Evolutionary conservation across 2,329 filamentous ascomycete genomes (phyloP).

Genomic region (Aspergillus glaucus): DNA sequence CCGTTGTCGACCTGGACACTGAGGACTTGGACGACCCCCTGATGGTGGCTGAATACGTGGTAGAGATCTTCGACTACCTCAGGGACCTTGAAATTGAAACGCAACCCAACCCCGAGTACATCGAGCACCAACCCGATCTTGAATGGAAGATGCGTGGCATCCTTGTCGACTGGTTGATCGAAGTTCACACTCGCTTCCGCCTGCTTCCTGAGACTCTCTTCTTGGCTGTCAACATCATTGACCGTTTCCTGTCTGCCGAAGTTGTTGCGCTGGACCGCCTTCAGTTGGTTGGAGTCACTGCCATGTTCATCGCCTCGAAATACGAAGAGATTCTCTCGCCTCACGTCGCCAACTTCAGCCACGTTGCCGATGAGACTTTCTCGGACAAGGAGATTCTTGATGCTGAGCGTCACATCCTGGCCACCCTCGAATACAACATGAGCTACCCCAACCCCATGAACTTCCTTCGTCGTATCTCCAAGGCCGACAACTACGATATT

Average conservation of each 20-base stretch:
- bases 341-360: constrained; percentile 93
- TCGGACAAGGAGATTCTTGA: constrained; percentile 90
- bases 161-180: constrained; percentile 94
- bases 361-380: constrained; percentile 95
- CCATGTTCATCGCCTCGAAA: constrained; percentile 99
- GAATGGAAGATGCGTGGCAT: constrained; percentile 99
- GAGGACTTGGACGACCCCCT: constrained; percentile 91
- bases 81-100: constrained; percentile 73
- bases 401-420: constrained; percentile 91
- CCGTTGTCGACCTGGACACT: constrained; percentile 60
- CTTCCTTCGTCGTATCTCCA: constrained; percentile 96
- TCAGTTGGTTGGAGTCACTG: constrained; percentile 92
- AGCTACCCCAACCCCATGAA: constrained; percentile 99
- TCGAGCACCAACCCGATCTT: constrained; percentile 86
- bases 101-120: constrained; percentile 89
- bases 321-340: constrained; percentile 97
- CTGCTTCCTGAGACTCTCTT: constrained; percentile 94
- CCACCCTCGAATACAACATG: constrained; percentile 88
- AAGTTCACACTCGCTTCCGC: constrained; percentile 95
- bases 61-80: constrained; percentile 95
- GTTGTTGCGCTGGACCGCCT: constrained; percentile 93
- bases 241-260: constrained; percentile 92
- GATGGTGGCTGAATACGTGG: constrained; percentile 96
- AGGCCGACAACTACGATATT: constrained; percentile 99
- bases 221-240: constrained; percentile 95